Conservation (phyloP, 1,139 yeast genomes). For the Yamadazyma sp. region DNA sequence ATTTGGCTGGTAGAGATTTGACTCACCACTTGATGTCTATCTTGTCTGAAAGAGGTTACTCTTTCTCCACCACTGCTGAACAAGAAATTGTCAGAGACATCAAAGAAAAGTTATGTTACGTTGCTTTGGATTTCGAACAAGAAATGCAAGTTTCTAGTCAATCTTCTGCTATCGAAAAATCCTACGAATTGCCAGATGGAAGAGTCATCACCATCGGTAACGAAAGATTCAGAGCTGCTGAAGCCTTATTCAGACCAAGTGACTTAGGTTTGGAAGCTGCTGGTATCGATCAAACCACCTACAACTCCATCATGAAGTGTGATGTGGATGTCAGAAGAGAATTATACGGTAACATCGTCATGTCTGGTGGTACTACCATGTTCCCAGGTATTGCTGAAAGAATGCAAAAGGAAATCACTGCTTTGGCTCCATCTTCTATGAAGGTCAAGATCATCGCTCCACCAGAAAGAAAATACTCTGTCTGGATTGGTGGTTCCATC, state of each 20-base stretch:
- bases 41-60: slow-evolving; percentile 97
- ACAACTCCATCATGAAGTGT: slow-evolving; percentile 99
- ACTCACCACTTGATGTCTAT: slow-evolving; percentile 99
- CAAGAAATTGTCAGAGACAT: slow-evolving; percentile 99
- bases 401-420: slow-evolving; percentile 99
- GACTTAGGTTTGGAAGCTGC: slow-evolving; percentile 97
- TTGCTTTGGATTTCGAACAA: slow-evolving; percentile 94
- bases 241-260: slow-evolving; percentile 98
- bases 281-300: slow-evolving; percentile 99
- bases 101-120: slow-evolving; percentile 98
- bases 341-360: slow-evolving; percentile 97
- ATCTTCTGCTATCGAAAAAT: slow-evolving; percentile 97
- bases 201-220: slow-evolving; percentile 99
- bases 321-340: slow-evolving; percentile 99
- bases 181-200: slow-evolving; percentile 99
- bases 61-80: slow-evolving; percentile 98
- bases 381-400: slow-evolving; percentile 99
- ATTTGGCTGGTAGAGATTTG: slow-evolving; percentile 99
- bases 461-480: slow-evolving; percentile 99
- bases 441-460: slow-evolving; percentile 99
- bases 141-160: slow-evolving; percentile 99
- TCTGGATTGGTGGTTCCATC: slow-evolving; percentile 99
- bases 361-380: slow-evolving; percentile 99
- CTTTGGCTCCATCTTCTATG: slow-evolving; percentile 99
- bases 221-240: slow-evolving; percentile 99